Evolutionary conservation across 768 basidiomycete genomes (phyloP), one percentile per base, ranked within the genome.

Genomic region (Suillus tomentosus): DNA sequence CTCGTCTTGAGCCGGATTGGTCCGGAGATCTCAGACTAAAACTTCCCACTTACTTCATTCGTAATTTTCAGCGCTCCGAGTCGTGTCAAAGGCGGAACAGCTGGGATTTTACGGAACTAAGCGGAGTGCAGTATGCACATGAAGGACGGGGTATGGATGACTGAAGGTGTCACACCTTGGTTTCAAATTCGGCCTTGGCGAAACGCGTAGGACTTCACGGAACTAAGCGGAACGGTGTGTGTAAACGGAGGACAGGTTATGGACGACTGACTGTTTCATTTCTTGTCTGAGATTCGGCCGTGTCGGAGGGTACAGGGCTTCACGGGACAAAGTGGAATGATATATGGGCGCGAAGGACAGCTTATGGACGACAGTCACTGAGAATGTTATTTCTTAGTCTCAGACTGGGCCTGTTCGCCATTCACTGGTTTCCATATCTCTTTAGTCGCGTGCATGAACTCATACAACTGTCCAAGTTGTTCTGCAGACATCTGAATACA

Each of bases 381-480:
- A 15, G n/a, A 9, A 57, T 24, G 56, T 39, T 22, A 57, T 40
- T 40, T 27, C 39, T 57, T 24, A 22, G 24, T 58, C 24, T 39
- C 55, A 57, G 15, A 5, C 19, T 59, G 36, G 11, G 9, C 37
- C 34, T 39, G 36, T 65, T 73, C 72, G 43, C 69, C 62, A 62
- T 74, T 65, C 58, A 79, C 74, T 24, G 87, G 82, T 71, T 89
- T 95, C 93, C 92, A 96, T 39, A 96, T 82, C 66, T 90, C 90
- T 72, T 92, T 94, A 0, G 94, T 89, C 3, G 89, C 92, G 66
- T 92, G 89, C 94, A 96, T 95, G 65, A 99, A 83, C 73, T 98
- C 95, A 72, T 97, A 94, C 48, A 99, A 77, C 75, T 99, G 96
- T 1, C 92, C 92, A 5, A 98, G 80, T 73, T 99, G 96, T 73